Evolutionary conservation across 2,329 filamentous ascomycete genomes (phyloP), one percentile per base, ranked within the genome.

Genomic region (Claviceps pusilla): DNA sequence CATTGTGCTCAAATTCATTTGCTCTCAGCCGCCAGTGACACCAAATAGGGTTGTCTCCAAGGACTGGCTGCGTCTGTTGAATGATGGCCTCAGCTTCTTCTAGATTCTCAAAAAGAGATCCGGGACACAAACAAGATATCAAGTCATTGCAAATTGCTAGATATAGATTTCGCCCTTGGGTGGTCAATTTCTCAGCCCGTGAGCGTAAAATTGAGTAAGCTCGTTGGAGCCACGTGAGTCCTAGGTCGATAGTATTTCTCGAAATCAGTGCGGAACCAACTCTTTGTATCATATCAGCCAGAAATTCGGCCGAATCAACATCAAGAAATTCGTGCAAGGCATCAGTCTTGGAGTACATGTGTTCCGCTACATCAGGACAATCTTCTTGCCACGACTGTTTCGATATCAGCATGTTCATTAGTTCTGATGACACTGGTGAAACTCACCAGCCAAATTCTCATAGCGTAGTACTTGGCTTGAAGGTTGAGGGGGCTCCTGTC

Each of bases 331-430:
- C 62, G 42, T 60, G 66, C 10, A 69, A 65, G n/a, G 57, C 69
- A 60, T 71, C 68, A 1, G 80, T 68, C 60, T 86, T 86, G 41
- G 68, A 68, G 66, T 84, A 90, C 74, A 93, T 81, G 65, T 88
- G 81, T 54, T 95, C 87, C 33, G 87, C 87, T 50, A 89, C 77
- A 55, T 91, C 86, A 14, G 86, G 73, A 45, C 84, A 79, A 45
- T 79, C 75, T 63, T 89, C 83, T 60, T 82, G 81, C 82, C 84
- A 95, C 35, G 83, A 78, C 87, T 91, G 51, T 19, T 10, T 10
- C 19, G 16, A 3, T 11, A 52, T 65, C 51, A 67, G 62, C 29
- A 35, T 47, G 11, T 50, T 29, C 11, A 29, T 2, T 3, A 14
- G 12, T 33, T 16, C 37, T 41, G 60, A 46, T 52, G 1, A 53